These are phyloP conservation scores for Aspergillus egyptiacus DNA, from an alignment of 495 filamentous ascomycete species.

Conservation along the genomic window DNA sequence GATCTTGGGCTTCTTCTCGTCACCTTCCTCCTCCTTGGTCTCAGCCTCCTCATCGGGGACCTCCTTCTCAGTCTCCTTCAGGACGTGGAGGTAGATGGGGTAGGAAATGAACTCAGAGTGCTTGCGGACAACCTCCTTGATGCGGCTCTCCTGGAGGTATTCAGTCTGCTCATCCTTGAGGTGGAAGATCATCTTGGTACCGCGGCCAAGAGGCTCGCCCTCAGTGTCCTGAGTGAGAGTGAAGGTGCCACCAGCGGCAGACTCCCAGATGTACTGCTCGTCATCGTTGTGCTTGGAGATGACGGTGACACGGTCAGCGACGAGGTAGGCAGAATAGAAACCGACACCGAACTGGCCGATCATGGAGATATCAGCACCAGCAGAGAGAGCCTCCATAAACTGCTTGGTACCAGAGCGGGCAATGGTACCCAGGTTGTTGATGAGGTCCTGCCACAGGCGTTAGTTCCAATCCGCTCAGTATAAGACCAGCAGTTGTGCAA, in stretches of 20 bases:
- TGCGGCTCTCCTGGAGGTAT: slow-evolving; percentile 96
- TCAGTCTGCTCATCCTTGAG: slow-evolving; percentile 98
- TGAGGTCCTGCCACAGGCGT: slow-evolving; percentile 64
- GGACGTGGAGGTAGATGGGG: slow-evolving; percentile 98
- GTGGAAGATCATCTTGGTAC: slow-evolving; percentile 96
- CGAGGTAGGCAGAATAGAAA: slow-evolving; percentile 99
- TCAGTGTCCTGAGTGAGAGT: slow-evolving; percentile 86
- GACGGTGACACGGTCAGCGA: slow-evolving; percentile 93
- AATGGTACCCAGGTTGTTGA: slow-evolving; percentile 99
- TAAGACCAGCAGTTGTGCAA: slow-evolving; percentile 19
- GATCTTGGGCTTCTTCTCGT: slow-evolving; percentile 78
- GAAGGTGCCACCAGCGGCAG: slow-evolving; percentile 94
- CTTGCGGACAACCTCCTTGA: slow-evolving; percentile 99
- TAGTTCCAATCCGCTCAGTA: not conserved
- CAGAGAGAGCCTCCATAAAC: slow-evolving; percentile 99
- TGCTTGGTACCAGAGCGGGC: slow-evolving; percentile 99
- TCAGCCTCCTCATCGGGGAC: slow-evolving; percentile 96
- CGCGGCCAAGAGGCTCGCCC: slow-evolving; percentile 83
- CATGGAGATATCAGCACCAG: slow-evolving; percentile 99
- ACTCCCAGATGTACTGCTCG: slow-evolving; percentile 99
- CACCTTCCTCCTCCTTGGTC: slow-evolving; percentile 72
- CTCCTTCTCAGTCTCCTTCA: slow-evolving; percentile 98
- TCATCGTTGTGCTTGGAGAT: slow-evolving; percentile 99
- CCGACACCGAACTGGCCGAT: slow-evolving; percentile 99
- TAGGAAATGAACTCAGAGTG: slow-evolving; percentile 99